phyloP scores from a whole-genome alignment of 257 asterid genomes.

The Solanum pinnatisectum region DNA sequence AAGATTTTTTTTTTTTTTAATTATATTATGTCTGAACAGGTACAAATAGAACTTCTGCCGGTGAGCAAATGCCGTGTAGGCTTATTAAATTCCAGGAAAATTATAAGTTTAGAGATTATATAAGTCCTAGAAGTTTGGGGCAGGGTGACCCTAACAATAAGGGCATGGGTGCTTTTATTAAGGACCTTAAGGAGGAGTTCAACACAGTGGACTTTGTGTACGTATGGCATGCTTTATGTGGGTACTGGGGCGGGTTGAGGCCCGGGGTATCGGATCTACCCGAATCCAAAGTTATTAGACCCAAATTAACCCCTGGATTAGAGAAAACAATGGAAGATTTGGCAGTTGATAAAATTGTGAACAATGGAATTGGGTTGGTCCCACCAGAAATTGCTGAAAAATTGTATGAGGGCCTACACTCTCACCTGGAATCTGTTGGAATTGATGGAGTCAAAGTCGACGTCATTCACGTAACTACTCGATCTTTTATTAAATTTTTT shows the following conservation, averaged over 20 bases:
- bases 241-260: constrained; percentile 95
- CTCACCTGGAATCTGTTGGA: constrained; percentile 78
- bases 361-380: constrained; percentile 84
- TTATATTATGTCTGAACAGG: background rate
- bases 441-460: constrained; percentile 95
- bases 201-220: constrained; percentile 65
- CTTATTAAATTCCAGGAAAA: constrained; percentile 66
- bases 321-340: constrained; percentile 87
- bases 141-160: constrained; percentile 21
- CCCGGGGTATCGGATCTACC: constrained; percentile 55
- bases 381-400: constrained; percentile 57
- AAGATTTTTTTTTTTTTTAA: background rate
- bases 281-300: constrained; percentile 45
- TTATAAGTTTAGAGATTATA: constrained; percentile 66
- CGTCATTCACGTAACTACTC: constrained; percentile 63
- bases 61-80: constrained; percentile 96
- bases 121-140: constrained; percentile 32
- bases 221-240: constrained; percentile 94
- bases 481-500: background rate
- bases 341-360: constrained; percentile 86
- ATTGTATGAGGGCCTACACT: constrained; percentile 75
- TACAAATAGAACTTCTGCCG: constrained; percentile 73
- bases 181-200: constrained; percentile 54
- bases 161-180: constrained; percentile 80
- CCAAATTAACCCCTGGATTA: constrained; percentile 70